A percentile compares a stretch with the other conserved stretches of the same genome.
Evolutionary conservation across 2,329 filamentous ascomycete genomes (phyloP).

Genomic region (Scytalidium sp.): DNA sequence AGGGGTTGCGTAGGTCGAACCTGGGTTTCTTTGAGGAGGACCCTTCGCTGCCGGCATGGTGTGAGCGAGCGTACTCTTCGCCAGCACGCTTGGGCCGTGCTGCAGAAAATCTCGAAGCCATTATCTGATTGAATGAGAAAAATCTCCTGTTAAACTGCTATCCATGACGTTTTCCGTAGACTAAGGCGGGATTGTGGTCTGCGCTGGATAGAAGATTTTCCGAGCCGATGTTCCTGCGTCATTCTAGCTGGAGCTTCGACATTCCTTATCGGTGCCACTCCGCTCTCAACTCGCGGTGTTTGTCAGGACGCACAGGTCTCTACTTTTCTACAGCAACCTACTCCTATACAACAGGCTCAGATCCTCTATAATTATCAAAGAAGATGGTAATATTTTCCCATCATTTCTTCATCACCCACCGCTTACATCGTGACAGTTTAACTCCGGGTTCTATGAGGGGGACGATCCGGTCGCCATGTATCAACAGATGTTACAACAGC

Average conservation of each 20-base stretch:
- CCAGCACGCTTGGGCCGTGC: slow-evolving; percentile 80
- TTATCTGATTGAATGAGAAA: slow-evolving; percentile 36
- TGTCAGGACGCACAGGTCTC: neutral
- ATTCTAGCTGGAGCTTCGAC: neutral
- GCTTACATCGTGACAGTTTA: slow-evolving; percentile 18
- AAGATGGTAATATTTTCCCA: neutral
- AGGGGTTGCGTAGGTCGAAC: slow-evolving; percentile 94
- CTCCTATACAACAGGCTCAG: neutral
- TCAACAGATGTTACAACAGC: slow-evolving; percentile 21
- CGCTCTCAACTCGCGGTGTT: neutral
- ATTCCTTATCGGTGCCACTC: neutral
- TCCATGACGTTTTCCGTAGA: neutral
- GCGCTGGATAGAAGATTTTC: neutral
- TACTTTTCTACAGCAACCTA: neutral
- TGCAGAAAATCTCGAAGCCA: slow-evolving; percentile 54
- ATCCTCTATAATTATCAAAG: neutral
- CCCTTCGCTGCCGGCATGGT: slow-evolving; percentile 50
- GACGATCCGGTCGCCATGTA: slow-evolving; percentile 28
- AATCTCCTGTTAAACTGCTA: neutral
- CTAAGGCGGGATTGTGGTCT: neutral
- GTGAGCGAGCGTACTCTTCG: slow-evolving; percentile 75
- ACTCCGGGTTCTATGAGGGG: slow-evolving; percentile 22
- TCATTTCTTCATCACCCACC: slow-evolving; percentile 2
- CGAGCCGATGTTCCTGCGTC: neutral
- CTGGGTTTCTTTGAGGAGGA: slow-evolving; percentile 72